Percentiles rank a stretch among this genome's conserved stretches.
These are phyloP conservation scores for Hirschioporus abietinus DNA, from an alignment of 768 basidiomycete species.

Conservation along the genomic window DNA sequence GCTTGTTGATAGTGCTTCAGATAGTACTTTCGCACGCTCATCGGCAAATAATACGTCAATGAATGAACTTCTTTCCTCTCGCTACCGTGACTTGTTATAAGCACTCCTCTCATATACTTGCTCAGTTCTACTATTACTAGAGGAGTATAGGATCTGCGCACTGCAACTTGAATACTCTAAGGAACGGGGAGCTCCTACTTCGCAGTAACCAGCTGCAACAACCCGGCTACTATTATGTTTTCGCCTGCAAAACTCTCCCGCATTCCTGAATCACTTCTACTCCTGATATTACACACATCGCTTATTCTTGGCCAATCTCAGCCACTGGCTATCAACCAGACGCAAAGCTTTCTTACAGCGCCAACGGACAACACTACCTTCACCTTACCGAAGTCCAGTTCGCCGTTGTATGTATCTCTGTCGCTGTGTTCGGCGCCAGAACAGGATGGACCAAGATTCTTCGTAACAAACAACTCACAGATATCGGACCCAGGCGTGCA, in stretches of 20 bases:
- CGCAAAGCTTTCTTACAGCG: neutral
- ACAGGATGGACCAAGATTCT: conserved; percentile 36
- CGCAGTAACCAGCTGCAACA: no score
- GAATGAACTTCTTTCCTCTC: no score
- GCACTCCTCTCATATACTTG: no score
- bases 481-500: conserved; percentile 30
- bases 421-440: conserved; percentile 24
- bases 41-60: no score
- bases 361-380: conserved; percentile 12
- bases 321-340: neutral
- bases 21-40: no score
- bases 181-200: no score
- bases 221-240: no score
- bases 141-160: no score
- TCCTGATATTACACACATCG: neutral
- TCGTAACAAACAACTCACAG: conserved; percentile 48
- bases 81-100: no score
- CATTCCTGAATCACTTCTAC: neutral
- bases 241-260: neutral
- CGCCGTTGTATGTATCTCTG: conserved; percentile 26
- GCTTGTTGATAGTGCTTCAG: no score
- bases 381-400: conserved; percentile 20
- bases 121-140: no score
- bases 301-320: neutral
- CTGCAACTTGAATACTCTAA: no score